phyloP scores from a whole-genome alignment of 2,329 filamentous ascomycete genomes.

The Aspergillus nomiae region DNA sequence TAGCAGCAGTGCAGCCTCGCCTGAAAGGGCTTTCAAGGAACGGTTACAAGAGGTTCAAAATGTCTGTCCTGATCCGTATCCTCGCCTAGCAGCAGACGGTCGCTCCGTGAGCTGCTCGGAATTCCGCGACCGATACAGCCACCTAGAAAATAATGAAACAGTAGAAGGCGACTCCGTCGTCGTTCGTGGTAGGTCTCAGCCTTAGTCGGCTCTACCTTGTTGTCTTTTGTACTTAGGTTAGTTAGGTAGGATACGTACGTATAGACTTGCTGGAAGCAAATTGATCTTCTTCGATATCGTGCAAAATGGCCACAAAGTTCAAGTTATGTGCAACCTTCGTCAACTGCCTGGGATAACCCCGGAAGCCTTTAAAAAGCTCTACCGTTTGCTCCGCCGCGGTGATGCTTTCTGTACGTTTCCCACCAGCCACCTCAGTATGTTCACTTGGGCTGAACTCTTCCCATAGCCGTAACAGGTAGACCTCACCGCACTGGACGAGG shows the following conservation, averaged over 20 bases:
- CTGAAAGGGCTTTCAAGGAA: constrained; percentile 37
- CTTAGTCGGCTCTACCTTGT: constrained; percentile 21
- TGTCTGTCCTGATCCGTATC: constrained; percentile 40
- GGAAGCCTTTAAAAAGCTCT: constrained; percentile 60
- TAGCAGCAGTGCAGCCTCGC: constrained; percentile 32
- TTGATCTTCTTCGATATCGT: constrained; percentile 83
- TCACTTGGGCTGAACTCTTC: constrained; percentile 16
- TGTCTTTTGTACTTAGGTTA: constrained; percentile 42
- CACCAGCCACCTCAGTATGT: constrained; percentile 11
- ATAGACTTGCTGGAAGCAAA: constrained; percentile 72
- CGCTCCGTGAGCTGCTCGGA: constrained; percentile 37
- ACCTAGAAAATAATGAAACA: constrained; percentile 42
- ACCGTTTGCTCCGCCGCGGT: constrained; percentile 71
- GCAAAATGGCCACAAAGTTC: constrained; percentile 71
- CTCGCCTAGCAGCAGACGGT: constrained; percentile 34
- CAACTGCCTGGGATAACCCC: constrained; percentile 38
- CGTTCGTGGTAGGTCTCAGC: constrained; percentile 45
- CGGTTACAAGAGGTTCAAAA: constrained; percentile 42
- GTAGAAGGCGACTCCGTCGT: constrained; percentile 42
- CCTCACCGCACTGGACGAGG: constrained; percentile 71
- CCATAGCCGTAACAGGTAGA: constrained; percentile 66
- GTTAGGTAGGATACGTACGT: constrained; percentile 72
- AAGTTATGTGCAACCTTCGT: constrained; percentile 73
- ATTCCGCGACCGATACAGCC: constrained; percentile 41
- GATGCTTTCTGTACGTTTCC: constrained; percentile 75